A percentile compares a stretch with the other conserved stretches of the same genome.
phyloP scores from a whole-genome alignment of 805 yeast species.

The Metschnikowia cerradonensis region DNA sequence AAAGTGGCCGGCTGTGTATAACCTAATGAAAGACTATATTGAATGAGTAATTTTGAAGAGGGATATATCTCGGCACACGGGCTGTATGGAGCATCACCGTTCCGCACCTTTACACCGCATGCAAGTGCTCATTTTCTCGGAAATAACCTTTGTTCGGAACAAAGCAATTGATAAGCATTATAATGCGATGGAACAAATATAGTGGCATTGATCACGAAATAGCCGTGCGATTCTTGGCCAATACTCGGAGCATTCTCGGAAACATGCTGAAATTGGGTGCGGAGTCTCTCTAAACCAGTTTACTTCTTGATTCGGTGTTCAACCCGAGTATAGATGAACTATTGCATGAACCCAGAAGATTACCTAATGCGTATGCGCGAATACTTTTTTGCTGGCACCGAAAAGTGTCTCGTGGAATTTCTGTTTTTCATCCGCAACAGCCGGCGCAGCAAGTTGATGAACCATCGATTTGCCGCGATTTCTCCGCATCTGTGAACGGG shows the following conservation, averaged over 20 bases:
- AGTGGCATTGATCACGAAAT: neutral
- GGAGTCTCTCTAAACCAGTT: neutral
- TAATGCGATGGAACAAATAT: neutral
- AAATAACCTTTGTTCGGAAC: neutral
- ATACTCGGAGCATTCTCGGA: too few relatives aligned
- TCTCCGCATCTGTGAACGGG: neutral
- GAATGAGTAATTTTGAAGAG: neutral
- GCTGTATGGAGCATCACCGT: constrained; percentile 1
- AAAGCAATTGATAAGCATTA: neutral
- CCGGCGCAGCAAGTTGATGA: neutral
- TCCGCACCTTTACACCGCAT: constrained; percentile 2
- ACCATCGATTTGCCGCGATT: neutral
- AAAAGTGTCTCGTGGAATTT: neutral
- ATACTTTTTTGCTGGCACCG: neutral
- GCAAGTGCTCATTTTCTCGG: constrained; percentile 3
- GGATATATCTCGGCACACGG: constrained; percentile 4
- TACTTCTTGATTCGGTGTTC: neutral
- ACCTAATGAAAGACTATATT: neutral
- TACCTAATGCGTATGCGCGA: neutral
- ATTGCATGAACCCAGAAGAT: neutral
- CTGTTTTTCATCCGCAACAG: neutral
- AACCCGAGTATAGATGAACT: neutral
- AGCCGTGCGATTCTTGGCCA: too few relatives aligned
- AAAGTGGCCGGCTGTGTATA: neutral
- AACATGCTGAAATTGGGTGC: neutral